These are phyloP conservation scores for Fistulinella staudtii DNA, from an alignment of 1,284 basidiomycete genomes.

Conservation along the genomic window DNA sequence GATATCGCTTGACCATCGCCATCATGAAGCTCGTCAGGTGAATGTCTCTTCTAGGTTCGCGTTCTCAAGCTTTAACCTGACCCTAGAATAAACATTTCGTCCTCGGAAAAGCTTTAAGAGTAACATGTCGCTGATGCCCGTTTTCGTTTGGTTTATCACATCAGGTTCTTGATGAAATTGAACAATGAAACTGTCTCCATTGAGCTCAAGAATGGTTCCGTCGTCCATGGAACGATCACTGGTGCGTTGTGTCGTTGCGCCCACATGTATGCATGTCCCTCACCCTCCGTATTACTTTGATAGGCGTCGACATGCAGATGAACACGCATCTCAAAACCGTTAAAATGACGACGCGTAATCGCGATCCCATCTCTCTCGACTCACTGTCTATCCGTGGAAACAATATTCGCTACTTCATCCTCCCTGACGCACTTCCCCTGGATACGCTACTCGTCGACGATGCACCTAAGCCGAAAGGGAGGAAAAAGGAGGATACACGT, in stretches of 20 bases:
- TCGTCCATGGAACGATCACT: constrained; percentile 96
- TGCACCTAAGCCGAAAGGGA: constrained; percentile 91
- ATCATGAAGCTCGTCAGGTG: constrained; percentile 54
- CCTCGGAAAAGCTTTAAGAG: neutral
- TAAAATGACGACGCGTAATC: constrained; percentile 90
- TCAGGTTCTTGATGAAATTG: constrained; percentile 98
- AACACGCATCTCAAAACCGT: constrained; percentile 97
- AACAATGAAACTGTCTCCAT: constrained; percentile 99
- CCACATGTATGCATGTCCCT: neutral
- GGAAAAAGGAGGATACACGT: constrained; percentile 72
- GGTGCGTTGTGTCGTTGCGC: constrained; percentile 49
- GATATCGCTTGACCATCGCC: constrained; percentile 28
- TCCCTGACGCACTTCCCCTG: constrained; percentile 93
- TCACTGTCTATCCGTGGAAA: constrained; percentile 89
- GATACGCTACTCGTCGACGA: constrained; percentile 98
- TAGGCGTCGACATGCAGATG: constrained; percentile 96
- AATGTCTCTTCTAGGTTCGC: constrained; percentile 10
- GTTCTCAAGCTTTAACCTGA: constrained; percentile 12
- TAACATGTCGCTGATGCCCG: constrained; percentile 14
- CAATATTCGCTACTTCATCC: constrained; percentile 91
- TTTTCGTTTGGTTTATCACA: constrained; percentile 17
- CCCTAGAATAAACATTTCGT: constrained; percentile 8
- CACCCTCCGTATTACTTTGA: neutral
- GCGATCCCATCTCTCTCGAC: constrained; percentile 81
- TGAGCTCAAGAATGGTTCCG: constrained; percentile 96